phyloP scores from a whole-genome alignment of 768 basidiomycete genomes.

The Albatrellus ellisii region DNA sequence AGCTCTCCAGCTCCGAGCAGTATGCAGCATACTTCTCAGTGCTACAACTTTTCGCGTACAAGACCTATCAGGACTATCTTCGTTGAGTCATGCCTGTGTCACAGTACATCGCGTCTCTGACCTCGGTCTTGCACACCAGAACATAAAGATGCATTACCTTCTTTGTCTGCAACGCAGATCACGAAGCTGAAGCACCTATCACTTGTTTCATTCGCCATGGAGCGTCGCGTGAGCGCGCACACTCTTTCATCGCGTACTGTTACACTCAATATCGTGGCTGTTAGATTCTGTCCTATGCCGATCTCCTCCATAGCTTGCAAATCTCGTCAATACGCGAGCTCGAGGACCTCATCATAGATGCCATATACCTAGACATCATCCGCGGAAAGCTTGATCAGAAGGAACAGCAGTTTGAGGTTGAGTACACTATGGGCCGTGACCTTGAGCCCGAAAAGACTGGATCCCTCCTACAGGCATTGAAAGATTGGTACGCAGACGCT shows the following conservation, averaged over 20 bases:
- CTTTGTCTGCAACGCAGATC: slow-evolving; percentile 58
- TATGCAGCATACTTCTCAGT: slow-evolving; percentile 48
- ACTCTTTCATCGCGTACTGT: neutral
- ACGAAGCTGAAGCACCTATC: slow-evolving; percentile 90
- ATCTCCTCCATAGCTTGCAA: slow-evolving; percentile 57
- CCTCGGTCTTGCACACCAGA: slow-evolving; percentile 27
- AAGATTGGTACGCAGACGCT: slow-evolving; percentile 42
- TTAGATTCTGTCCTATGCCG: slow-evolving; percentile 73
- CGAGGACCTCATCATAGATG: slow-evolving; percentile 95
- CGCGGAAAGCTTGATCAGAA: slow-evolving; percentile 91
- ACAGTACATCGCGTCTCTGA: neutral
- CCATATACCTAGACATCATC: slow-evolving; percentile 84
- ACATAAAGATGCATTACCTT: slow-evolving; percentile 50
- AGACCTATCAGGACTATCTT: slow-evolving; percentile 73
- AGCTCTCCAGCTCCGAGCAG: slow-evolving; percentile 62
- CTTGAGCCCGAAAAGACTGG: slow-evolving; percentile 65
- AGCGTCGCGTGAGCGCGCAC: slow-evolving; percentile 59
- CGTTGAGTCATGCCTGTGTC: slow-evolving; percentile 30
- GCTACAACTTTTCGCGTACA: slow-evolving; percentile 82
- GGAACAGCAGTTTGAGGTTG: slow-evolving; percentile 77
- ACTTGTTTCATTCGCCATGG: slow-evolving; percentile 70
- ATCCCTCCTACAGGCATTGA: slow-evolving; percentile 42
- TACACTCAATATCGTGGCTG: slow-evolving; percentile 2
- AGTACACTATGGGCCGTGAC: slow-evolving; percentile 88
- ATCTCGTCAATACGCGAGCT: slow-evolving; percentile 76